Percentiles rank a stretch among this genome's conserved stretches.
Conservation (phyloP, 129 eudicot species). For the Sambucus nigra region DNA sequence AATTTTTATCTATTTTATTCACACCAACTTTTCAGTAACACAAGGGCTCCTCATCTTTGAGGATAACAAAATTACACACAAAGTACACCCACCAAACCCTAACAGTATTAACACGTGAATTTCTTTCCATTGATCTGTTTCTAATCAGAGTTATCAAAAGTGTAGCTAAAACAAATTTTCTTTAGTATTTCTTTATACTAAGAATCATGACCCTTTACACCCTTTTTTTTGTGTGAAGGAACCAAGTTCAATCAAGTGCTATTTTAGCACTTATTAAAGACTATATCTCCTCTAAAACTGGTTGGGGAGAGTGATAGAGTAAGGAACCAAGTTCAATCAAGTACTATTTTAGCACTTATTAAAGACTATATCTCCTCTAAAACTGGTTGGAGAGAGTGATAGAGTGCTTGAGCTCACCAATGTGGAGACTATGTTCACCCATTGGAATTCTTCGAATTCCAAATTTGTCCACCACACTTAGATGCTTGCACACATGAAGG, state of each 20-base stretch:
- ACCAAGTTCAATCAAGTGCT: neutral
- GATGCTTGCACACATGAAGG: slow-evolving; percentile 64
- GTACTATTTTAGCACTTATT: neutral
- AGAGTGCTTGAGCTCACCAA: slow-evolving; percentile 84
- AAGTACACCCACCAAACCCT: too few relatives aligned
- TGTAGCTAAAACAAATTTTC: neutral
- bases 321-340: too few relatives aligned
- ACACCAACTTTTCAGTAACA: too few relatives aligned
- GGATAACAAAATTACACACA: neutral
- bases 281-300: slow-evolving; percentile 21
- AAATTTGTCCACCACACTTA: slow-evolving; percentile 61
- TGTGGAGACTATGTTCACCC: slow-evolving; percentile 76
- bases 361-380: slow-evolving; percentile 14
- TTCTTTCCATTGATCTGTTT: neutral
- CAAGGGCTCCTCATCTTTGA: neutral
- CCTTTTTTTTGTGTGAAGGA: too few relatives aligned
- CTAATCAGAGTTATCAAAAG: neutral
- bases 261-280: neutral
- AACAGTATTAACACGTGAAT: too few relatives aligned
- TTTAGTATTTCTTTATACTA: neutral
- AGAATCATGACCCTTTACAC: neutral
- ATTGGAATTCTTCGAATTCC: slow-evolving; percentile 87
- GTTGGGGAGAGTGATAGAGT: slow-evolving; percentile 45
- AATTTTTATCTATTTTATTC: too few relatives aligned
- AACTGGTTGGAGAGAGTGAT: slow-evolving; percentile 36